A percentile compares a stretch with the other conserved stretches of the same genome.
These are phyloP conservation scores for Drosera capensis DNA, from an alignment of 148 eudicot species.

Conservation along the genomic window DNA sequence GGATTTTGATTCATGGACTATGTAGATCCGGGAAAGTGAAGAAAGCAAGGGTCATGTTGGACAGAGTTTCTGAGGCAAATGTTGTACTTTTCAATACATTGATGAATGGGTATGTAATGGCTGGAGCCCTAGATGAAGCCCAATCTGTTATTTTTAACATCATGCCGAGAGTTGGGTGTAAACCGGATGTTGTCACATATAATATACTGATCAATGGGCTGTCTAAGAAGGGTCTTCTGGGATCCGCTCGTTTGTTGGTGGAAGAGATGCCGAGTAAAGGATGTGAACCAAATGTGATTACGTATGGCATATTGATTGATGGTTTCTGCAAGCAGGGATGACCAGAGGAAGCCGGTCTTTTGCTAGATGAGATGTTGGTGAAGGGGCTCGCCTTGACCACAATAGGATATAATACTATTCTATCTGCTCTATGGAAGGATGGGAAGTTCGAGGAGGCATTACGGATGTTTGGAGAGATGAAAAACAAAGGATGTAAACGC, in stretches of 20 bases:
- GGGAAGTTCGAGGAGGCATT: slow-evolving; percentile 49
- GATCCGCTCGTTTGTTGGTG: slow-evolving; percentile 39
- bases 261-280: slow-evolving; percentile 47
- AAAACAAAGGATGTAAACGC: slow-evolving; percentile 52
- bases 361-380: slow-evolving; percentile 44
- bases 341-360: slow-evolving; percentile 36
- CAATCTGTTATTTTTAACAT: slow-evolving; percentile 31
- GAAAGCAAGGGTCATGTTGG: slow-evolving; percentile 57
- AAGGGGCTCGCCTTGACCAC: slow-evolving; percentile 53
- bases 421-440: slow-evolving; percentile 53
- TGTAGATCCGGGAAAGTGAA: slow-evolving; percentile 50
- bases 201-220: slow-evolving; percentile 61
- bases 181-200: slow-evolving; percentile 64
- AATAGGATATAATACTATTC: slow-evolving; percentile 62
- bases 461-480: slow-evolving; percentile 30
- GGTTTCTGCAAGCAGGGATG: slow-evolving; percentile 54
- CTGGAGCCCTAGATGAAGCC: slow-evolving; percentile 62
- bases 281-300: slow-evolving; percentile 40
- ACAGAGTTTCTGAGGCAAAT: slow-evolving; percentile 66
- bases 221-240: slow-evolving; percentile 44
- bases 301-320: slow-evolving; percentile 63
- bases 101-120: slow-evolving; percentile 61
- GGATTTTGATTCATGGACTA: slow-evolving; percentile 55
- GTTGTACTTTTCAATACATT: slow-evolving; percentile 48
- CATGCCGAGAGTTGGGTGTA: slow-evolving; percentile 27